phyloP scores from a whole-genome alignment of 768 basidiomycete genomes.

The Chalciporus pseudorubinellus region DNA sequence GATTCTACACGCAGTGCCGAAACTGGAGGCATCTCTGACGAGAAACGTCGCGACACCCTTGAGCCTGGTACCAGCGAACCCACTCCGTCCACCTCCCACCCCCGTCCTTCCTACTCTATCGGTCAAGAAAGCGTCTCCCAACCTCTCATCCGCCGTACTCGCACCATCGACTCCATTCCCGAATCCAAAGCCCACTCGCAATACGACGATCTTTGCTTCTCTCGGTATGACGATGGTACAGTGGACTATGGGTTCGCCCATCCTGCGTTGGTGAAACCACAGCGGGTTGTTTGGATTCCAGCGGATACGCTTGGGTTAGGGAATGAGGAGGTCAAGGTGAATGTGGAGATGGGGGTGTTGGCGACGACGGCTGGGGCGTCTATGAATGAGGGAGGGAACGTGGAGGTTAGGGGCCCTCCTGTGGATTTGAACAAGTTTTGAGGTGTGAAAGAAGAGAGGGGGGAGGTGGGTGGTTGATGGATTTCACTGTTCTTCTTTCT shows the following conservation, averaged over 20 bases:
- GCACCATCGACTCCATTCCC: conserved; percentile 3
- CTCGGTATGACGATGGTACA: conserved; percentile 25
- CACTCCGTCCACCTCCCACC: conserved; percentile 4
- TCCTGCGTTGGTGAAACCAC: conserved; percentile 73
- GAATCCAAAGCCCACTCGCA: conserved; percentile 9
- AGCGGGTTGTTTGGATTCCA: conserved; percentile 85
- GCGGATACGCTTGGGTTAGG: conserved; percentile 55
- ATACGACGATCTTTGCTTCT: conserved; percentile 22
- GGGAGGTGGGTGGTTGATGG: no score
- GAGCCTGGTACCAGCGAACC: conserved; percentile 4
- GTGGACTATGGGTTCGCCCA: conserved; percentile 77
- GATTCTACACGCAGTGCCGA: no score
- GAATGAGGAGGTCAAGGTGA: conserved; percentile 57
- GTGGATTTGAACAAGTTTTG: conserved; percentile 31
- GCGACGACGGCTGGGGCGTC: conserved; percentile 48
- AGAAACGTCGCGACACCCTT: conserved; percentile 13
- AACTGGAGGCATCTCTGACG: conserved; percentile 15
- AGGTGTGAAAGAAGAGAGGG: background rate
- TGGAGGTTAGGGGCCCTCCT: conserved; percentile 30
- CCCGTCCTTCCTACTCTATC: background rate
- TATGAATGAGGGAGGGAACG: conserved; percentile 62
- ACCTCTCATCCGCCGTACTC: background rate
- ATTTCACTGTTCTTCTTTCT: no score
- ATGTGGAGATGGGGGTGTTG: conserved; percentile 49
- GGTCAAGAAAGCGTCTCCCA: background rate